phyloP scores from a whole-genome alignment of 768 basidiomycete genomes.

The Thelephora ganbajun region DNA sequence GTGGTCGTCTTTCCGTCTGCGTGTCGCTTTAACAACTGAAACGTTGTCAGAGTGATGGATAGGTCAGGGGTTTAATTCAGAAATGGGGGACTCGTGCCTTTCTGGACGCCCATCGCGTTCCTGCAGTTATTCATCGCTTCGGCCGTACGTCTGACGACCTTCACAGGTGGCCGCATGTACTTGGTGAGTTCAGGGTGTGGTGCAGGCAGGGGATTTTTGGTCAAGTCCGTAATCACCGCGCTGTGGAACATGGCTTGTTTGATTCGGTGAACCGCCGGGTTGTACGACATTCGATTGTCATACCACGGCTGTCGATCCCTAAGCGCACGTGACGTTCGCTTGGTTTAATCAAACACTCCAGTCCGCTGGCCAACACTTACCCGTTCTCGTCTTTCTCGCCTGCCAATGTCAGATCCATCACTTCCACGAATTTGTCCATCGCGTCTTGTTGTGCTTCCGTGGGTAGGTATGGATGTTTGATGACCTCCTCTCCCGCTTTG shows the following conservation, averaged over 20 bases:
- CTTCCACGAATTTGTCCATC: constrained; percentile 82
- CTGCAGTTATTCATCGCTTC: constrained; percentile 48
- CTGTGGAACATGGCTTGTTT: constrained; percentile 91
- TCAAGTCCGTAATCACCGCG: constrained; percentile 65
- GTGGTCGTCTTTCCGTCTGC: constrained; percentile 48
- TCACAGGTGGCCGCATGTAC: constrained; percentile 69
- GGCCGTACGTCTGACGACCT: constrained; percentile 46
- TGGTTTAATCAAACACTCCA: not conserved
- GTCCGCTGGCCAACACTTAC: constrained; percentile 22
- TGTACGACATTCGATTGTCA: constrained; percentile 62
- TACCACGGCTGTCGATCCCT: constrained; percentile 67
- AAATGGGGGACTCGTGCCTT: constrained; percentile 30
- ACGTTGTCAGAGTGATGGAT: not conserved
- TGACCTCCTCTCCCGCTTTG: constrained; percentile 60
- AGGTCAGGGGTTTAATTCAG: not conserved
- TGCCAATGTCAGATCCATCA: constrained; percentile 73
- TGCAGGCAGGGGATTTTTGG: constrained; percentile 61
- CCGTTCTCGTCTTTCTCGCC: constrained; percentile 68
- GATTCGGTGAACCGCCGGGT: constrained; percentile 79
- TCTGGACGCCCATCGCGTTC: constrained; percentile 58
- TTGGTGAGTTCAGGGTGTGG: constrained; percentile 77
- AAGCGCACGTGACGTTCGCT: not conserved
- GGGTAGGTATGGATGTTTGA: constrained; percentile 71
- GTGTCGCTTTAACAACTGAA: constrained; percentile 49
- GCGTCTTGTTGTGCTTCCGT: constrained; percentile 61